phyloP scores from a whole-genome alignment of 371 early-diverging fungal genomes.

The Saksenaea oblongispora region DNA sequence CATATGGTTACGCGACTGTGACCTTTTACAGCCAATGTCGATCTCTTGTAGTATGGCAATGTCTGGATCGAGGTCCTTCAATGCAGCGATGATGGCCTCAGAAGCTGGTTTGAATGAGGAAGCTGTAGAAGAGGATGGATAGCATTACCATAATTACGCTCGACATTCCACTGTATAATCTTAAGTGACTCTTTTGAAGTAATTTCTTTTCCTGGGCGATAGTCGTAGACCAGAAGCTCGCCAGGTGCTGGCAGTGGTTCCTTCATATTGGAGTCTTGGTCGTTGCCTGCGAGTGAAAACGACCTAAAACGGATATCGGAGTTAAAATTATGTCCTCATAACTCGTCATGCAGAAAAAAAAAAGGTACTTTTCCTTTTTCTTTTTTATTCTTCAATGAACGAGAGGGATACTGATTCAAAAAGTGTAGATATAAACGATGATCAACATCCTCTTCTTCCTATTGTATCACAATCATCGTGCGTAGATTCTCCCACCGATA shows the following conservation, averaged over 20 bases:
- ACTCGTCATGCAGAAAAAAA: not conserved
- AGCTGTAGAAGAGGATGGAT: not conserved
- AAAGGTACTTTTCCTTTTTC: not conserved
- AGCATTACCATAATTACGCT: conserved; percentile 64
- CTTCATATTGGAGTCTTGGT: not conserved
- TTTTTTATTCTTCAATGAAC: not conserved
- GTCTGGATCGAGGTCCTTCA: conserved; percentile 66
- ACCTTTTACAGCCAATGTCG: conserved; percentile 72
- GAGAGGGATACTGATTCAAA: not conserved
- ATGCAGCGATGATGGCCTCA: conserved; percentile 53
- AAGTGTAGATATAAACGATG: not conserved
- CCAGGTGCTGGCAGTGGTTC: conserved; percentile 29
- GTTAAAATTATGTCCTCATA: not conserved
- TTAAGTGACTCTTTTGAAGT: conserved; percentile 13
- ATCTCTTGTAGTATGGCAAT: conserved; percentile 70
- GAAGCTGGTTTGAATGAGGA: conserved; percentile 36
- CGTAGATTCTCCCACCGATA: not conserved
- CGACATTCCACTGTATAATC: conserved; percentile 73
- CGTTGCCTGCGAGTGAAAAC: not conserved
- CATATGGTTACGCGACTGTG: conserved; percentile 65
- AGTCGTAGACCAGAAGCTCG: conserved; percentile 53
- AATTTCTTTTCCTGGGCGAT: conserved; percentile 18
- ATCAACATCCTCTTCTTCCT: not conserved
- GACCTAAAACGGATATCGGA: not conserved
- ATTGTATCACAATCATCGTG: not conserved